phyloP scores from a whole-genome alignment of 73 alveolate species.

The Paramecium primaurelia region DNA sequence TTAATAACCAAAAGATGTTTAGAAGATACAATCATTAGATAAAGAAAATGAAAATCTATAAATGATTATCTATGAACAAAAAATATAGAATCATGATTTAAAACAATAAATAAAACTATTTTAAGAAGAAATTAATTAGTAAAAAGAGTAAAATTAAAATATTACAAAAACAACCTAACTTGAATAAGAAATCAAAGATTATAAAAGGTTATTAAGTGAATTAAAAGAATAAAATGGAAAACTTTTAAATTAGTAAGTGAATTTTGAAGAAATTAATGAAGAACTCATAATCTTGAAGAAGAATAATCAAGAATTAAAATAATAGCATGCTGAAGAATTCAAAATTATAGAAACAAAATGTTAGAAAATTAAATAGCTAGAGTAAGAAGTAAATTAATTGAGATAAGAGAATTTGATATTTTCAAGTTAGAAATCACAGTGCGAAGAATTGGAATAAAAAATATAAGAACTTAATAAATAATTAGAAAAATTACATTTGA shows the following conservation, averaged over 20 bases:
- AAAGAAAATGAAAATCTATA: not conserved
- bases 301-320: not conserved
- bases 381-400: not conserved
- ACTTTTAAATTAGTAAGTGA: not conserved
- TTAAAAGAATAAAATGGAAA: not conserved
- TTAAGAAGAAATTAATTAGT: not conserved
- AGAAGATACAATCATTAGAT: not conserved
- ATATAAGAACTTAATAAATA: not conserved
- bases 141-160: not conserved
- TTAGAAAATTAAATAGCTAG: not conserved
- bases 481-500: not conserved
- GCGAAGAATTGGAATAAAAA: not conserved
- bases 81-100: not conserved
- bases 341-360: not conserved
- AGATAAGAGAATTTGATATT: not conserved
- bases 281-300: not conserved
- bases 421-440: not conserved
- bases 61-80: not conserved
- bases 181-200: not conserved
- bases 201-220: not conserved
- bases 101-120: not conserved
- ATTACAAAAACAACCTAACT: not conserved
- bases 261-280: not conserved
- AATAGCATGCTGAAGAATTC: not conserved
- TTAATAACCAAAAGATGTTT: not conserved